Evolutionary conservation across 805 yeast species (phyloP).

Genomic region (Candida schatavii): DNA sequence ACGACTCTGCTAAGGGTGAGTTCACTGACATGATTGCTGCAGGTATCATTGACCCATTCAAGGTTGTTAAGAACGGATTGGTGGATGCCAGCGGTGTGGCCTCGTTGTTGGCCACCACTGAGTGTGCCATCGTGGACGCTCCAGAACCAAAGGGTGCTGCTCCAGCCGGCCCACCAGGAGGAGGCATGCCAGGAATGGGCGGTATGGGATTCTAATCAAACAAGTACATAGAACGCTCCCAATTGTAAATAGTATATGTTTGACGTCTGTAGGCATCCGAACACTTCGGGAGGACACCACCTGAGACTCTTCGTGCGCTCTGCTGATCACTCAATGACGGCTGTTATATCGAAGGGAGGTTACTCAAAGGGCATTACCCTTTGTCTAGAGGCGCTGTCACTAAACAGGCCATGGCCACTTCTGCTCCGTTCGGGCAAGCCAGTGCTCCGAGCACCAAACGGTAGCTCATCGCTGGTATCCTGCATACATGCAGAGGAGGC

Average conservation of each 20-base stretch:
- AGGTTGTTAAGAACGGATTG: conserved; percentile 93
- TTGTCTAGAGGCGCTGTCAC: no score
- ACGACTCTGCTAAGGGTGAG: conserved; percentile 88
- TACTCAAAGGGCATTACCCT: no score
- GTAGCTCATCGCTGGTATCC: no score
- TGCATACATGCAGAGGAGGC: no score
- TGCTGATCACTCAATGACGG: no score
- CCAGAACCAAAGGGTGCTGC: conserved; percentile 70
- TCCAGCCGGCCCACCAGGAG: conserved; percentile 51
- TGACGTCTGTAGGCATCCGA: no score
- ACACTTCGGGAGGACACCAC: no score
- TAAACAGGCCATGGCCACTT: no score
- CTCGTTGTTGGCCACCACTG: conserved; percentile 94
- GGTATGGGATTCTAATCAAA: conserved; percentile 29
- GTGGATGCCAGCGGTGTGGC: conserved; percentile 98
- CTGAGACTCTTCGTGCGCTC: no score
- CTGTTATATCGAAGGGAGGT: no score
- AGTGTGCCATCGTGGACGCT: conserved; percentile 96
- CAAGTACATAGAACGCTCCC: conserved; percentile 5
- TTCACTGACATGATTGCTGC: conserved; percentile 93
- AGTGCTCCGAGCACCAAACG: no score
- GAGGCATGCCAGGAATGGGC: conserved; percentile 37
- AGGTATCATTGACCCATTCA: conserved; percentile 98
- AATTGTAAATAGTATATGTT: conserved; percentile 11
- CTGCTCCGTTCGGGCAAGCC: no score